phyloP scores from a whole-genome alignment of 306 rosid genomes.

The Acacia confusa region DNA sequence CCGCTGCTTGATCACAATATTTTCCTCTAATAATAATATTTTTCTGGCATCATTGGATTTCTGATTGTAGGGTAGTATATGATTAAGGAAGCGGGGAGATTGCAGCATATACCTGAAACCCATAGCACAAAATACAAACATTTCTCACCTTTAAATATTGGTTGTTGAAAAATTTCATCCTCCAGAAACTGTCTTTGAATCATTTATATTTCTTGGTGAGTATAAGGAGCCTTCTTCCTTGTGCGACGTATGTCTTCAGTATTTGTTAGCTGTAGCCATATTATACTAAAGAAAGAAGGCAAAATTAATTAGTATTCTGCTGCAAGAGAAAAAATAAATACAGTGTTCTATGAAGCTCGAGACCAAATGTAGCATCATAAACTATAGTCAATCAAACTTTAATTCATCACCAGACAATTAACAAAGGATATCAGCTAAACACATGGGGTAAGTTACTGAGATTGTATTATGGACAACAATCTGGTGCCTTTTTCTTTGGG shows the following conservation, averaged over 20 bases:
- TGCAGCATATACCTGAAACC: constrained; percentile 10
- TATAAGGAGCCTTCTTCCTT: constrained; percentile 95
- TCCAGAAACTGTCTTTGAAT: constrained; percentile 86
- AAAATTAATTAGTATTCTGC: constrained; percentile 28
- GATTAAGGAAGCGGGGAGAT: background rate
- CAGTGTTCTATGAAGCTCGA: background rate
- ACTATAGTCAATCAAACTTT: background rate
- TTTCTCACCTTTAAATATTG: constrained; percentile 69
- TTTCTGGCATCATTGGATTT: background rate
- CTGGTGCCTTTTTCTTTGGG: background rate
- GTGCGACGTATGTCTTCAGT: constrained; percentile 94
- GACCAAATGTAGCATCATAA: background rate
- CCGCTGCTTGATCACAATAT: background rate
- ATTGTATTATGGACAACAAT: background rate
- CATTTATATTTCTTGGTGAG: constrained; percentile 72
- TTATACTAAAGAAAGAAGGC: constrained; percentile 59
- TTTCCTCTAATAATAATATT: background rate
- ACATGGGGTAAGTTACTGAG: background rate
- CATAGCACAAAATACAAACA: constrained; percentile 23
- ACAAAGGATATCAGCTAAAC: background rate
- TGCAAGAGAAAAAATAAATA: background rate
- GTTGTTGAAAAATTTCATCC: constrained; percentile 70
- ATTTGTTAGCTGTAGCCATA: constrained; percentile 84
- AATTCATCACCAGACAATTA: constrained; percentile 17
- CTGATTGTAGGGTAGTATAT: background rate